Percentiles rank a stretch among this genome's conserved stretches.
Evolutionary conservation across 805 yeast species (phyloP).

Genomic region (Suhomyces vadensis): DNA sequence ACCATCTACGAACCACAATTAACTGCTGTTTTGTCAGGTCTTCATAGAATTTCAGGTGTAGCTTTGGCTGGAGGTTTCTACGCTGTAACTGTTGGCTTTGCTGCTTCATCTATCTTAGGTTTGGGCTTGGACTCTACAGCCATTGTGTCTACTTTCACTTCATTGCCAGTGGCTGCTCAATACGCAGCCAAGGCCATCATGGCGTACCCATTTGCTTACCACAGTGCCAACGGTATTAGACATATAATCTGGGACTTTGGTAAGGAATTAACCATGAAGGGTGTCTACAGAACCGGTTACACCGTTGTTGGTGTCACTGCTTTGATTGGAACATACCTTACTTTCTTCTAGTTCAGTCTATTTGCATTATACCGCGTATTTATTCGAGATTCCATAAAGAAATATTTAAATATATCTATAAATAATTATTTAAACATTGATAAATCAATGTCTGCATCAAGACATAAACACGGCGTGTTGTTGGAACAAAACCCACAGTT

Average conservation of each 20-base stretch:
- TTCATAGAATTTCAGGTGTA: conserved; percentile 89
- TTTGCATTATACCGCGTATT: neutral
- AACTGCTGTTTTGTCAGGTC: conserved; percentile 75
- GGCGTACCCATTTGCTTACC: conserved; percentile 86
- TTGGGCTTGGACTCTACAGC: conserved; percentile 61
- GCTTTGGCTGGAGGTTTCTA: conserved; percentile 78
- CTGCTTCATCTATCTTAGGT: conserved; percentile 56
- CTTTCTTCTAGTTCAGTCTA: conserved; percentile 36
- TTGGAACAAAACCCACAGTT: conserved; percentile 40
- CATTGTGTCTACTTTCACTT: conserved; percentile 55
- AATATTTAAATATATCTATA: too few relatives aligned
- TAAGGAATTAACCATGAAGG: conserved; percentile 72
- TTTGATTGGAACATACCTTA: conserved; percentile 56
- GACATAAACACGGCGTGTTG: conserved; percentile 43
- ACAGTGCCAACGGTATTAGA: conserved; percentile 83
- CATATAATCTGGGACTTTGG: conserved; percentile 94
- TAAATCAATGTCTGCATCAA: conserved; percentile 35
- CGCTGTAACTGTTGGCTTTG: conserved; percentile 73
- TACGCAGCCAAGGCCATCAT: conserved; percentile 64
- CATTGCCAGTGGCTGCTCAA: conserved; percentile 66
- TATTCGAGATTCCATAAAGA: neutral
- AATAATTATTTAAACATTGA: conserved; percentile 4
- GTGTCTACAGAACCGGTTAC: conserved; percentile 92
- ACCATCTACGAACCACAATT: conserved; percentile 89
- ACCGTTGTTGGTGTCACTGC: conserved; percentile 69